Conservation (phyloP, 2,329 filamentous ascomycete species). For the Hypoxylon sp. region DNA sequence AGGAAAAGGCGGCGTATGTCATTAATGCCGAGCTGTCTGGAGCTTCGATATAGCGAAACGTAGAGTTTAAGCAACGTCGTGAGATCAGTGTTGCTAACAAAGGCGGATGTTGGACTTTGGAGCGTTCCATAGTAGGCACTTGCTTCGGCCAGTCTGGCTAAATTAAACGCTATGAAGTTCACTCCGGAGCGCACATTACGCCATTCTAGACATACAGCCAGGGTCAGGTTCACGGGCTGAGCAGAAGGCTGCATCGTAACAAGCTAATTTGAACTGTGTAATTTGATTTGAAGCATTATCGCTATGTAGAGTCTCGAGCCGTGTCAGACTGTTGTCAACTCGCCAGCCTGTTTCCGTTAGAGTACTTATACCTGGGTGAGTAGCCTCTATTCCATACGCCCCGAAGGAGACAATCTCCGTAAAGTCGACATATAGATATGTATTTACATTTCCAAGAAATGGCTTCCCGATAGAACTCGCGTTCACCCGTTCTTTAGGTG, state of each 20-base stretch:
- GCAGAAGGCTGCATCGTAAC: background rate
- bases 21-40: no score
- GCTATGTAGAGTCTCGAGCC: slow-evolving; percentile 20
- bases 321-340: slow-evolving; percentile 26
- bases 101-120: no score
- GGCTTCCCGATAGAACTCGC: slow-evolving; percentile 34
- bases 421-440: slow-evolving; percentile 32
- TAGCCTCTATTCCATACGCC: slow-evolving; percentile 22
- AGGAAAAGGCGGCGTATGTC: no score
- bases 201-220: background rate
- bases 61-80: no score
- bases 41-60: no score
- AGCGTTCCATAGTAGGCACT: no score
- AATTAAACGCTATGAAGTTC: background rate
- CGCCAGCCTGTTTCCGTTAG: slow-evolving; percentile 27
- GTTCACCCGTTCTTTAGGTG: slow-evolving; percentile 32
- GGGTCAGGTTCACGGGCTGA: background rate
- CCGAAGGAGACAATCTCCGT: slow-evolving; percentile 13
- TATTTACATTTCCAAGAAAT: slow-evolving; percentile 30
- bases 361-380: slow-evolving; percentile 29
- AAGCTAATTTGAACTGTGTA: slow-evolving; percentile 19
- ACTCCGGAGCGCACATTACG: background rate
- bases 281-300: slow-evolving; percentile 16
- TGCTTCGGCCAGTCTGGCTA: background rate
- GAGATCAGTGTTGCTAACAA: no score